Conservation (phyloP, 169 alveolate genomes). For the Eimeria necatrix region DNA sequence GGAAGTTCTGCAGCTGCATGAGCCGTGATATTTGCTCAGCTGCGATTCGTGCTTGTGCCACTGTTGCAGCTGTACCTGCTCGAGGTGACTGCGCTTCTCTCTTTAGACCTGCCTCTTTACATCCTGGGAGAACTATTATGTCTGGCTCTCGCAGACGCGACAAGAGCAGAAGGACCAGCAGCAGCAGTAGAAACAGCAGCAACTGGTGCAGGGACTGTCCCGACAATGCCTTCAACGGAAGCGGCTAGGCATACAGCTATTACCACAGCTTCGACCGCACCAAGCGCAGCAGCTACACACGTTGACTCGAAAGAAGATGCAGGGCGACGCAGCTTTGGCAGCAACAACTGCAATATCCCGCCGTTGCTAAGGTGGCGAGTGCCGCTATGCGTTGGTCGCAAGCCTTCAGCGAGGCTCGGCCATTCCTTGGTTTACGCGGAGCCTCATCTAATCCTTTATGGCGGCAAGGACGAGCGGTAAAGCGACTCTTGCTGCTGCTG, state of each 20-base stretch:
- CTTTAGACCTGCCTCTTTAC: slow-evolving; percentile 49
- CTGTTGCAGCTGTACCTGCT: slow-evolving; percentile 66
- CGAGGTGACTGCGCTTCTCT: slow-evolving; percentile 69
- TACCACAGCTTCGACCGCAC: not conserved
- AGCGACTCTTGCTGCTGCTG: not conserved
- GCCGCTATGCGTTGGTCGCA: slow-evolving; percentile 41
- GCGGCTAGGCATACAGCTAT: not conserved
- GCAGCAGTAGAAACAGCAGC: not conserved
- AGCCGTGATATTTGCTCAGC: not conserved
- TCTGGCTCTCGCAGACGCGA: slow-evolving; percentile 8
- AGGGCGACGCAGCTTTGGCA: not conserved
- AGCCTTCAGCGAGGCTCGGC: slow-evolving; percentile 75
- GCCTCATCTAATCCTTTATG: slow-evolving; percentile 76
- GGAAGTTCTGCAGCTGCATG: no score
- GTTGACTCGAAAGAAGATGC: not conserved
- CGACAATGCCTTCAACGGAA: not conserved
- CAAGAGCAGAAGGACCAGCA: not conserved
- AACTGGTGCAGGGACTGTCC: not conserved
- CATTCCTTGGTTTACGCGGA: slow-evolving; percentile 76
- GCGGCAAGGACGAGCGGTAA: slow-evolving; percentile 66
- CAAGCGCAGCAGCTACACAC: not conserved
- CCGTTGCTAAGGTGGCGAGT: slow-evolving; percentile 75
- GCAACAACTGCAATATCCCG: slow-evolving; percentile 15
- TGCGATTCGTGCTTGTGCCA: not conserved
- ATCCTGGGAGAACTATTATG: slow-evolving; percentile 52